phyloP scores from a whole-genome alignment of 306 rosid genomes.

The Canavalia ensiformis region DNA sequence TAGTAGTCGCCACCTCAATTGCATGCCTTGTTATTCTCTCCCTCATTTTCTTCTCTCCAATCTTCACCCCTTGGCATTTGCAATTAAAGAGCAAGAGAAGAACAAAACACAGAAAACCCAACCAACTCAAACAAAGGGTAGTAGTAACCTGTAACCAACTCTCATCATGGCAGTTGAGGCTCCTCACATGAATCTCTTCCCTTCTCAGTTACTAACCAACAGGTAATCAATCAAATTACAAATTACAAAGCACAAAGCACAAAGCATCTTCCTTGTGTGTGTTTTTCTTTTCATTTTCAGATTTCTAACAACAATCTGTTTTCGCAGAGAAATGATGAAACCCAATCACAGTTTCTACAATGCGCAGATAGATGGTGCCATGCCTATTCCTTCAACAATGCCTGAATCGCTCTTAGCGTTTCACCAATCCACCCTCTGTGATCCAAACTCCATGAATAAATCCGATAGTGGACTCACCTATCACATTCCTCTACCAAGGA shows the following conservation, averaged over 20 bases:
- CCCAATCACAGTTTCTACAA: background rate
- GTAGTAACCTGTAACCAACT: conserved; percentile 37
- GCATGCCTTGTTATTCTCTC: conserved; percentile 50
- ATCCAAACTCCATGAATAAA: conserved; percentile 50
- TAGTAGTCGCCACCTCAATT: conserved; percentile 47
- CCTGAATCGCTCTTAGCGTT: conserved; percentile 43
- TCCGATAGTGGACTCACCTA: conserved; percentile 66
- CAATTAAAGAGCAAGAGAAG: background rate
- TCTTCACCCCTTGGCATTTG: background rate
- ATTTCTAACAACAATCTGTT: background rate
- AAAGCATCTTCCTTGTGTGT: too few relatives aligned
- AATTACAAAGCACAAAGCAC: too few relatives aligned
- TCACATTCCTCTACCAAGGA: conserved; percentile 44
- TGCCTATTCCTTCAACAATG: conserved; percentile 44
- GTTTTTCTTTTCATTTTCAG: background rate
- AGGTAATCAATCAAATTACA: conserved; percentile 41
- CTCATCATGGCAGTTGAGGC: conserved; percentile 84
- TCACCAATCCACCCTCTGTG: conserved; percentile 43
- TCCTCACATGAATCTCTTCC: conserved; percentile 54
- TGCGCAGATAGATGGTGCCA: conserved; percentile 37
- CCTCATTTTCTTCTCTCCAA: background rate
- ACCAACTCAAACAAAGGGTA: background rate
- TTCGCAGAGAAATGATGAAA: conserved; percentile 58
- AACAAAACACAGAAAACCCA: background rate
- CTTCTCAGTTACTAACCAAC: conserved; percentile 57